Evolutionary conservation across 1,284 basidiomycete genomes (phyloP).

Genomic region (Retiboletus flavoniger): DNA sequence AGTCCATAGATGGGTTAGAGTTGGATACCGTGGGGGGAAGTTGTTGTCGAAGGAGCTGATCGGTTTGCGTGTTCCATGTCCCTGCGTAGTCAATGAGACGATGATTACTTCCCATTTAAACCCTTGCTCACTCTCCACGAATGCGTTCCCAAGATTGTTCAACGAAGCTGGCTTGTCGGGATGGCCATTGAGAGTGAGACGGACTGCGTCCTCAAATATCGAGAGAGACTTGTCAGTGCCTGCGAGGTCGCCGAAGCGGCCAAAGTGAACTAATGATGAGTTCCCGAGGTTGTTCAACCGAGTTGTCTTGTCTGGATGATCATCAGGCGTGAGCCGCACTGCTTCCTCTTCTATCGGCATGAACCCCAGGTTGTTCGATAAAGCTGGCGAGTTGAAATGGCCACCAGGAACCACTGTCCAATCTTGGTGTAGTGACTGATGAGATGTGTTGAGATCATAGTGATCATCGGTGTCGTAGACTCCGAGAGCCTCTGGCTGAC

Average conservation of each 20-base stretch:
- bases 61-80: too few species aligned
- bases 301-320: too few species aligned
- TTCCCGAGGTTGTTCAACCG: too few species aligned
- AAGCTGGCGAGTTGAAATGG: not conserved
- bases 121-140: conserved; percentile 8
- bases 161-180: not conserved
- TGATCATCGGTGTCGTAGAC: not conserved
- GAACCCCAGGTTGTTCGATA: not conserved
- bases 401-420: not conserved
- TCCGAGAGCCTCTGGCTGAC: not conserved
- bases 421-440: not conserved
- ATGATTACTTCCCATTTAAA: not conserved
- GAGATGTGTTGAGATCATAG: not conserved
- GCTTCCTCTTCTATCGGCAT: too few species aligned
- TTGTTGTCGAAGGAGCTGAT: not conserved
- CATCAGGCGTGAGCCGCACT: too few species aligned
- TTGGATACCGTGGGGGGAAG: not conserved
- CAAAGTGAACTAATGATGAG: too few species aligned
- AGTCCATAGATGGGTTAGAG: not conserved
- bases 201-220: too few species aligned
- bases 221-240: too few species aligned
- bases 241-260: too few species aligned
- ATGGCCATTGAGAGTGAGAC: not conserved
- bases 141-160: not conserved
- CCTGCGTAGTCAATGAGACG: conserved; percentile 7